Evolutionary conservation across 1,284 basidiomycete genomes (phyloP).

Genomic region (Flammula alnicola): DNA sequence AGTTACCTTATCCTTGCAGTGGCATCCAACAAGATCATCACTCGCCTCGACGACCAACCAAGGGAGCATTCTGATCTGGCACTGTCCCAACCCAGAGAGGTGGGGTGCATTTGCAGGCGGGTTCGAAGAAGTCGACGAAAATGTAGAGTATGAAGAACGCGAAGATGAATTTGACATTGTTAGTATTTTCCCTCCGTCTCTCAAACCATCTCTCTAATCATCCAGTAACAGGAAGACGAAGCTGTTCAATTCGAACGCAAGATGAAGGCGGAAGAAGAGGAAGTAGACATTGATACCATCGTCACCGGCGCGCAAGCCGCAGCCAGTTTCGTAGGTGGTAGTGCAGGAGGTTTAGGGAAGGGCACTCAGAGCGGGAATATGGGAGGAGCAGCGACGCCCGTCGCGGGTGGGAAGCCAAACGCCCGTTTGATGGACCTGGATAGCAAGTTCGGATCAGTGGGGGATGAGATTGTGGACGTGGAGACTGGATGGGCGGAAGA

Average conservation of each 20-base stretch:
- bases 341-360: not conserved
- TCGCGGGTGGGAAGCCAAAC: constrained; percentile 12
- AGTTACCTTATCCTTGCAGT: constrained; percentile 53
- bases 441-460: constrained; percentile 11
- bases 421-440: constrained; percentile 24
- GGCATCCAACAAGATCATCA: constrained; percentile 91
- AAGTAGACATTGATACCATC: constrained; percentile 59
- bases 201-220: no score
- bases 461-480: constrained; percentile 47
- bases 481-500: constrained; percentile 73
- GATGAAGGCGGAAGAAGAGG: constrained; percentile 80
- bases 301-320: constrained; percentile 28
- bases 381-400: constrained; percentile 26
- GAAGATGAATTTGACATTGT: constrained; percentile 99
- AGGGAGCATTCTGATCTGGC: constrained; percentile 80
- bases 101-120: constrained; percentile 99
- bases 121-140: constrained; percentile 98
- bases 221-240: no score
- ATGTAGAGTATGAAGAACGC: constrained; percentile 93
- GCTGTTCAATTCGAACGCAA: constrained; percentile 73
- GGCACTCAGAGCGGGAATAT: constrained; percentile 18
- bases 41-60: constrained; percentile 82
- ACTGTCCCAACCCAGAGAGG: constrained; percentile 79
- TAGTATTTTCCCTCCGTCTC: no score
- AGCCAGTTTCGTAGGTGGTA: constrained; percentile 2